Conservation (phyloP, 1,284 basidiomycete species). For the Mycosarcoma maydis region DNA sequence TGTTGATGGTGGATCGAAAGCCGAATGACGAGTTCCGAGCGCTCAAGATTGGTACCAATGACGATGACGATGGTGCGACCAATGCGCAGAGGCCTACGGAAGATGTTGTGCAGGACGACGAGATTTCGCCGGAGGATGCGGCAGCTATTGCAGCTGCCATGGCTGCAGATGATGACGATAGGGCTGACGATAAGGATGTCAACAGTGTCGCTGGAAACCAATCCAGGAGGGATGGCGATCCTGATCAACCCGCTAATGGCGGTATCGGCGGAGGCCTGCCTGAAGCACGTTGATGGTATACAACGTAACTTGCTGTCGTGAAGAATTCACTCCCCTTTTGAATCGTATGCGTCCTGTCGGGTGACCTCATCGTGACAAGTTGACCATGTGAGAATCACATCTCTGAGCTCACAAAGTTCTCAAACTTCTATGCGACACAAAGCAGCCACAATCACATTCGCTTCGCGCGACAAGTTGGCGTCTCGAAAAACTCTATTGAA, state of each 20-base stretch:
- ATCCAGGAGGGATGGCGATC: constrained; percentile 14
- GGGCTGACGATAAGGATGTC: constrained; percentile 48
- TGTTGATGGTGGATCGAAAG: constrained; percentile 60
- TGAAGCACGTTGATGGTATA: constrained; percentile 31
- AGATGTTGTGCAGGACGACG: constrained; percentile 17
- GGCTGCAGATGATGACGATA: constrained; percentile 55
- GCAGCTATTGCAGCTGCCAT: constrained; percentile 53
- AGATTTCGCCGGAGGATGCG: constrained; percentile 52
- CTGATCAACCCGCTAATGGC: neutral
- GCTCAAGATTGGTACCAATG: constrained; percentile 37
- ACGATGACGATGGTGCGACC: constrained; percentile 18
- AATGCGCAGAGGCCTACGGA: neutral
- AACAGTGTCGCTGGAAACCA: constrained; percentile 33
- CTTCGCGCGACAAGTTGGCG: too few relatives aligned
- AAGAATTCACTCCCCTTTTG: too few relatives aligned
- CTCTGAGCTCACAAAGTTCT: too few relatives aligned
- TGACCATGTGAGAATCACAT: too few relatives aligned
- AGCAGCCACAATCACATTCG: too few relatives aligned
- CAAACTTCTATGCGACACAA: too few relatives aligned
- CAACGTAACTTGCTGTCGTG: too few relatives aligned
- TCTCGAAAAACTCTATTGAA: too few relatives aligned
- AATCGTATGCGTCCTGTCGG: too few relatives aligned
- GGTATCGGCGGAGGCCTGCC: constrained; percentile 20
- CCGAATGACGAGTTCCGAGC: constrained; percentile 52
- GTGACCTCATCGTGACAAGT: too few relatives aligned